Conservation (phyloP, 129 eudicot genomes). For the Tagetes patula region DNA sequence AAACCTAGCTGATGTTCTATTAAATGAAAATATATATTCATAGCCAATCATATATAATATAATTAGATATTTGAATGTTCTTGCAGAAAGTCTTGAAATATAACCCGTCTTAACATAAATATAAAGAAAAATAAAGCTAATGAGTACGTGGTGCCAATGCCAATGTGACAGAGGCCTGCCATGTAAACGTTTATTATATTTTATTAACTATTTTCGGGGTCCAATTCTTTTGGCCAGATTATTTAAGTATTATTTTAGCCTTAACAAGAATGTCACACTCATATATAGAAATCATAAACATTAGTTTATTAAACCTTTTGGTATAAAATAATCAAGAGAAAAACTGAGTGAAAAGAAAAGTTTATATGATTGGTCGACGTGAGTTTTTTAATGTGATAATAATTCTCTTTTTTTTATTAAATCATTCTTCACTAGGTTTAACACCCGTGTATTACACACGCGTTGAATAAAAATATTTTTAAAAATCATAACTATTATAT, state of each 20-base stretch:
- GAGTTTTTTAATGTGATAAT: neutral
- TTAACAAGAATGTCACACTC: neutral
- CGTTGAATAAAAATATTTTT: too few species aligned
- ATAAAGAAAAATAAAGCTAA: neutral
- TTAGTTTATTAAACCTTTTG: neutral
- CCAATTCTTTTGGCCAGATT: slow-evolving; percentile 7
- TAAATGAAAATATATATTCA: neutral
- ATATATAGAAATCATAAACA: neutral
- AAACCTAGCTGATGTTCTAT: neutral
- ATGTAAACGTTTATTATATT: neutral
- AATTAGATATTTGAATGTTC: neutral
- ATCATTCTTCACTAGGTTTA: neutral
- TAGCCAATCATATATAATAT: neutral
- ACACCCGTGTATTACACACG: too few species aligned
- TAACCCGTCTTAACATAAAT: neutral
- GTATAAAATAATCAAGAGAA: neutral
- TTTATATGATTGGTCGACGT: neutral
- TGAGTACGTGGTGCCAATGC: slow-evolving; percentile 8
- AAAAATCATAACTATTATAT: too few species aligned
- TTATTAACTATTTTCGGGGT: neutral
- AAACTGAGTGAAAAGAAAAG: neutral
- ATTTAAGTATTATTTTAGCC: neutral
- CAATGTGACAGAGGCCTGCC: slow-evolving; percentile 2
- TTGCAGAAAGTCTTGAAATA: neutral
- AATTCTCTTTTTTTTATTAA: too few species aligned